Base-by-base conservation (phyloP, 176 grass and related monocot genomes). In the Coix lacrymajobi region DNA sequence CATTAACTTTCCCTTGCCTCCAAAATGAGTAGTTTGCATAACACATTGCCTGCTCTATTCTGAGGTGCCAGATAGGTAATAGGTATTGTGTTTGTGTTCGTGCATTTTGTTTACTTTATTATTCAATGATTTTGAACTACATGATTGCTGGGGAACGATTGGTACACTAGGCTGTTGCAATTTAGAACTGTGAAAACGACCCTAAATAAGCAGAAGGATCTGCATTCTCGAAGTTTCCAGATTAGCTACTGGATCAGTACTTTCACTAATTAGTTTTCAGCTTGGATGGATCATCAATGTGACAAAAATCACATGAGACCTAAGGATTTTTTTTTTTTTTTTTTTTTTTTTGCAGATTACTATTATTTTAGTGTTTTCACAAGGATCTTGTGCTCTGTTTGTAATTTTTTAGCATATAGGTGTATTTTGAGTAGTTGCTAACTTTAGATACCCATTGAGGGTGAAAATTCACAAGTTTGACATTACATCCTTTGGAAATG, bases 401-500 rank as follows among this genome's bases (percentile, higher is more conserved):
- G 62, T 2, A 37, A 29, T 7, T 69, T 29, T 4, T 63, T 67
- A 31, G 44, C 46, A 22, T 28, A 26, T 58, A 1, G 14, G 41
- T 12, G 41, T 45, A 45, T 45, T 19, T 16, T 6, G 1, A 49
- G 46, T 4, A 66, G 13, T 29, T 4, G 3, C 5, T 33, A 85
- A 36, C 62, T 19, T 39, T 63, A 37, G 60, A 1, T 3, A 33
- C 48, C 44, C 29, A 75, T 57, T 69, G 9, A 70, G 49, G 13
- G 58, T 69, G 25, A 36, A 70, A 87, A n/a, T 69, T 26, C 39
- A 48, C 69, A 40, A 9, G 31, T 77, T 61, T 82, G 54, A 76
- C 38, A 48, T 82, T 33, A 62, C 30, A 48, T 68, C 36, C 13
- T 76, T 76, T 75, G 26, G 32, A 62, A 15, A 49, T 29, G 16